Base-by-base conservation (phyloP, 352 stramenopile genomes). In the Pythium utonaiense region DNA sequence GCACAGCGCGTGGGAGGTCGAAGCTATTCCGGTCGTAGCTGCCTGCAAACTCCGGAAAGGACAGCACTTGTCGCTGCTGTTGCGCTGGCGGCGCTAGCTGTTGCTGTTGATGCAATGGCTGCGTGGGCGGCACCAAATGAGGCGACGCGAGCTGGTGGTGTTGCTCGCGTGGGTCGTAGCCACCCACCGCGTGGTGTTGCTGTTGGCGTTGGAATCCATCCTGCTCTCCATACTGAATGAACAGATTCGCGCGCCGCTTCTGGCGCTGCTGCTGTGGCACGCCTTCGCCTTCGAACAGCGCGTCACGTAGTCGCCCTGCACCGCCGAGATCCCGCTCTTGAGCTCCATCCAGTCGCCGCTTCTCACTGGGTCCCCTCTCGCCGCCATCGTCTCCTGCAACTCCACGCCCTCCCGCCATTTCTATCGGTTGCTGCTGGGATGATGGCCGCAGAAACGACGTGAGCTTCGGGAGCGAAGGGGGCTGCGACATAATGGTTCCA, bases 391-490 rank as follows among this genome's bases (percentile, higher is more conserved):
- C 36, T 12, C 36, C 36, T 12, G 12, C 36, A 42, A 42, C 36
- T 19, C 36, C 36, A 6, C 36, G 12, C 13, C 8, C 36, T 42
- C 36, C 36, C 16, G 12, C 36, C 36, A 42, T 42, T 21, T 42
- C 36, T 17, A 13, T 17, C 19, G 60, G n/a, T 13, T 62, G 44
- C 13, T 53, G 54, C 8, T 50, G 34, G 8, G 66, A 56, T 13
- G 53, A 53, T 30, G 57, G 30, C 14, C 60, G 63, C 10, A 78
- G 40, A 53, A 78, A 69, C 33, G 61, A 63, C 40, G 57, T 65
- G 50, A 78, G 59, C 31, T 53, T 68, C 9, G 70, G 70, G 4
- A 78, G 61, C 19, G 60, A 55, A 16, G 47, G 59, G 0, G 58
- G 50, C 44, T 67, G 64, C 30, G 61, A 60, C 57, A 66, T 64